Conservation (phyloP, 345 rosid genomes). For the Geranium rotundifolium region DNA sequence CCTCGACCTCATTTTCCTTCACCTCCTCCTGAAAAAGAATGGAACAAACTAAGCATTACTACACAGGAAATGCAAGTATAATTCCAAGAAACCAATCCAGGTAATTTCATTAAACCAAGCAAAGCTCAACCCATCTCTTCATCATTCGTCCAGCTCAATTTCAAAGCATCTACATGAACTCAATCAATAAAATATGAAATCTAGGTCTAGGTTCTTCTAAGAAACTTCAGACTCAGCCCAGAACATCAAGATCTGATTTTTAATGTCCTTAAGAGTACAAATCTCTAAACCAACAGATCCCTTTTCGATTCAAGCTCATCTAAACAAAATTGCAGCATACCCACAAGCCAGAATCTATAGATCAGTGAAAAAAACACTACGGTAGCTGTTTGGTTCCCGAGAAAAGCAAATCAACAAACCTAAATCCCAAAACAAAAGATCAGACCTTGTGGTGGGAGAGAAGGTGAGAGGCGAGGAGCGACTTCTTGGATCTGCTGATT, state of each 20-base stretch:
- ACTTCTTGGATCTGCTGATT: slow-evolving; percentile 72
- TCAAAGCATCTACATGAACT: not conserved
- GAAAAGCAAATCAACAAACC: not conserved
- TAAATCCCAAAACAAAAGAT: slow-evolving; percentile 1
- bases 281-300: too few relatives aligned
- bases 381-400: not conserved
- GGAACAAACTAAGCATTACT: not conserved
- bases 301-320: not conserved
- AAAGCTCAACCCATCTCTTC: not conserved
- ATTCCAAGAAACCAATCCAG: too few relatives aligned
- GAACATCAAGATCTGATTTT: too few relatives aligned
- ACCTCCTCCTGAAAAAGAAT: slow-evolving; percentile 28
- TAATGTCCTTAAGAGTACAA: too few relatives aligned
- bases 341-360: too few relatives aligned
- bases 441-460: slow-evolving; percentile 39
- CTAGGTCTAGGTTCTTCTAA: too few relatives aligned
- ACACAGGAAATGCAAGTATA: not conserved
- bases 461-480: slow-evolving; percentile 59
- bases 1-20: slow-evolving; percentile 2
- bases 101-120: not conserved
- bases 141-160: not conserved
- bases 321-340: too few relatives aligned
- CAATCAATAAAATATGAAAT: not conserved
- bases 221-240: too few relatives aligned
- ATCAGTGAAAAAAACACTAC: too few relatives aligned